A percentile compares a stretch with the other conserved stretches of the same genome.
phyloP scores from a whole-genome alignment of 2,329 filamentous ascomycete species.

The Sporothrix sp. region DNA sequence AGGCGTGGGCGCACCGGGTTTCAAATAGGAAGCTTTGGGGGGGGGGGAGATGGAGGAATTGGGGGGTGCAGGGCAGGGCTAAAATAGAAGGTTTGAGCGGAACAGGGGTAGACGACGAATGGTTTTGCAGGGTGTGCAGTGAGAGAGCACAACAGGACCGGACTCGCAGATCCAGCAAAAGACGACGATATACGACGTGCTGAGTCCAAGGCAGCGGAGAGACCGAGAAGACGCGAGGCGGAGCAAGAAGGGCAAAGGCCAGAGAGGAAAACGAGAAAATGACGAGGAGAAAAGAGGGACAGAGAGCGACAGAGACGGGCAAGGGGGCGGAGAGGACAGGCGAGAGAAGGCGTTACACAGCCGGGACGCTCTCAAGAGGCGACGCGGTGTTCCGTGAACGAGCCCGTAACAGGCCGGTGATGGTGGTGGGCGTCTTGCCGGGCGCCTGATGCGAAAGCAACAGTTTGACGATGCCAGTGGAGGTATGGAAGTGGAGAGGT shows the following conservation, averaged over 20 bases:
- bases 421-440: not conserved
- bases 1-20: constrained; percentile 15
- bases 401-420: not conserved
- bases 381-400: constrained; percentile 7
- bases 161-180: not conserved
- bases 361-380: constrained; percentile 2
- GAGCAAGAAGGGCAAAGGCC: no score
- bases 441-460: not conserved
- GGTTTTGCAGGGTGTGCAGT: constrained; percentile 1
- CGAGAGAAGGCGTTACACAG: constrained; percentile 14
- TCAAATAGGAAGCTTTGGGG: constrained; percentile 16
- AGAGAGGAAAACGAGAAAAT: not conserved
- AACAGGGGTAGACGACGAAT: not conserved
- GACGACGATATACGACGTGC: not conserved
- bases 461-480: constrained; percentile 1
- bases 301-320: not conserved
- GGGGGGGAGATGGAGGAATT: not conserved
- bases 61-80: not conserved
- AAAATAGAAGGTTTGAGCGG: not conserved
- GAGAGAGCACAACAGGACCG: not conserved
- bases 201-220: not conserved
- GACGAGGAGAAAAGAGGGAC: not conserved
- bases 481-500: not conserved
- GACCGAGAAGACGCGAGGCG: not conserved
- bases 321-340: not conserved